A percentile compares a stretch with the other conserved stretches of the same genome.
phyloP scores from a whole-genome alignment of 331 rosid genomes.

The Arachis monticola region DNA sequence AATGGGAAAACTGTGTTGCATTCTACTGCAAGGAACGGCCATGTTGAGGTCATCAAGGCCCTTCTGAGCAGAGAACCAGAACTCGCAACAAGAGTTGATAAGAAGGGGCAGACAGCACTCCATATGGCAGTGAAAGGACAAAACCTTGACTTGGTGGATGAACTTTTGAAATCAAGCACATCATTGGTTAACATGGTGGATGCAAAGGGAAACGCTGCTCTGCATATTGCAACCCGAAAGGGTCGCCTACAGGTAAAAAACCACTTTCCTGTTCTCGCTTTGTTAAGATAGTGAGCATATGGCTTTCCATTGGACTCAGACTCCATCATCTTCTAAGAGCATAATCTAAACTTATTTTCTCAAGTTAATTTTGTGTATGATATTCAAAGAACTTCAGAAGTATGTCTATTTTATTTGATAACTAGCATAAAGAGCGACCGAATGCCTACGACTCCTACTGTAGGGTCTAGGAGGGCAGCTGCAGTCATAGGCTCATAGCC shows the following conservation, averaged over 20 bases:
- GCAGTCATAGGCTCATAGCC: too few relatives aligned
- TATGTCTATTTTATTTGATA: slow-evolving; percentile 10
- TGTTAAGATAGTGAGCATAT: slow-evolving; percentile 14
- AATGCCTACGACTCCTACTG: too few relatives aligned
- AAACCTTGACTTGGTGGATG: slow-evolving; percentile 63
- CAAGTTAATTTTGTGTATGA: not conserved
- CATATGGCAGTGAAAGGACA: slow-evolving; percentile 92
- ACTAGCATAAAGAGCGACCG: not conserved
- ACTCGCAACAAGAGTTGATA: slow-evolving; percentile 59
- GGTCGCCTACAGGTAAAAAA: slow-evolving; percentile 65
- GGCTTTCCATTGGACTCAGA: slow-evolving; percentile 19
- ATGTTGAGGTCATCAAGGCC: slow-evolving; percentile 64
- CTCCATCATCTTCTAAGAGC: slow-evolving; percentile 32
- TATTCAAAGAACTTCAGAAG: slow-evolving; percentile 16
- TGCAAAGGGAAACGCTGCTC: slow-evolving; percentile 71
- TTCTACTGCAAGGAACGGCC: slow-evolving; percentile 81
- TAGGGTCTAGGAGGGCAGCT: too few relatives aligned
- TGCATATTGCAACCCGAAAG: slow-evolving; percentile 73
- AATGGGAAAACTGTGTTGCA: slow-evolving; percentile 80
- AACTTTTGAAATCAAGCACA: slow-evolving; percentile 54
- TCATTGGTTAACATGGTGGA: slow-evolving; percentile 63
- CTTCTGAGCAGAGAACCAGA: slow-evolving; percentile 63
- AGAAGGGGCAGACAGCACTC: slow-evolving; percentile 83
- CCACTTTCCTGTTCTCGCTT: not conserved
- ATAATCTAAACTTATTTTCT: not conserved